Base-by-base conservation (phyloP, 176 grass and related monocot genomes). In the Canna indica region DNA sequence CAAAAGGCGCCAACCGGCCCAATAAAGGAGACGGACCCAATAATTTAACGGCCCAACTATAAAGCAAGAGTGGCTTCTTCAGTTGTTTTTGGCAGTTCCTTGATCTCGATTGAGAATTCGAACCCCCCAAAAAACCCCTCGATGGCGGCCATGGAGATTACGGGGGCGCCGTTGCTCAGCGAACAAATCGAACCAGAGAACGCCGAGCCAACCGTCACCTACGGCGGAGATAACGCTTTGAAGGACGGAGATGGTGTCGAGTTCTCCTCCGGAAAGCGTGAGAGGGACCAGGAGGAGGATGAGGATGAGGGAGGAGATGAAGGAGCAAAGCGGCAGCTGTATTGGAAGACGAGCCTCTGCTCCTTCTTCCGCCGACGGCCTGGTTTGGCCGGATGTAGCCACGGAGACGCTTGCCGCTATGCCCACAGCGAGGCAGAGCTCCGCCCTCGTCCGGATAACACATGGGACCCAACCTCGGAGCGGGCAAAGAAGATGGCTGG, bases 291-390 rank as follows among this genome's bases (percentile, higher is more conserved):
- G 1, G 65, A 30, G n/a, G 73, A 63, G 5, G 60, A 77, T 20
- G 14, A n/a, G 30, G 47, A 68, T 31, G 22, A 34, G 18, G 5
- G 32, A 29, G 42, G n/a, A 24, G 52, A 1, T 1, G 77, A 60
- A 63, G 73, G 68, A 47, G 16, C 48, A 61, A 15, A 33, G 18
- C 66, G 53, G 64, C 80, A 85, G 33, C 77, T 72, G 30, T 83
- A 85, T 63, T 93, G 89, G 82, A 99, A 90, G 84, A 99, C 94
- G 68, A 99, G 86, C 74, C 78, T 93, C 35, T 99, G 94, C 76
- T 99, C 94, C 56, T 99, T 46, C 77, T 99, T 80, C 72, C 78
- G 86, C 22, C 74, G 77, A 14, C 75, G 79, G 17, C 68, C 61
- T 34, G 81, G 71, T 47, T 36, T 63, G 13, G 81, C 70, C 9